Evolutionary conservation across 345 rosid species (phyloP).

Genomic region (Capsella bursapastoris): DNA sequence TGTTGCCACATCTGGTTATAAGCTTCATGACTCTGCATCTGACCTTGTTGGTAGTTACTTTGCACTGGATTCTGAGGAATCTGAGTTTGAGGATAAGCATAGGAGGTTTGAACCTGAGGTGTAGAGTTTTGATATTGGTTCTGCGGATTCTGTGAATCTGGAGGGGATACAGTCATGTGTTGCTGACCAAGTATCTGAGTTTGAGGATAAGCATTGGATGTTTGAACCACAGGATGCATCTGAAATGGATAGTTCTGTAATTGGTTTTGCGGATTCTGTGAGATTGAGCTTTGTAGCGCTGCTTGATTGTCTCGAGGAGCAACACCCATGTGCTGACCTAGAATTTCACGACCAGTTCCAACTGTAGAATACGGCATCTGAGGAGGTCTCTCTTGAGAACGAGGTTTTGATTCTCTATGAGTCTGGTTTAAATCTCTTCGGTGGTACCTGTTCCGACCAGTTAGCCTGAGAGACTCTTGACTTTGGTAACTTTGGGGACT

Average conservation of each 20-base stretch:
- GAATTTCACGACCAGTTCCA: conserved; percentile 38
- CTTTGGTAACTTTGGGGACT: conserved; percentile 48
- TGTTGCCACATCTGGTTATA: conserved; percentile 84
- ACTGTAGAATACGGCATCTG: conserved; percentile 43
- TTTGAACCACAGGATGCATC: conserved; percentile 46
- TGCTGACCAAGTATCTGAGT: conserved; percentile 40
- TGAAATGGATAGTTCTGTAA: conserved; percentile 44
- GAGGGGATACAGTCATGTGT: conserved; percentile 41
- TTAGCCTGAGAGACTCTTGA: conserved; percentile 35
- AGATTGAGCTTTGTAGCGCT: conserved; percentile 43
- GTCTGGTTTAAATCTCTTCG: conserved; percentile 46
- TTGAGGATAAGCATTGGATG: conserved; percentile 49
- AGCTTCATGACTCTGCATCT: conserved; percentile 56
- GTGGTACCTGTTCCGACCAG: conserved; percentile 48
- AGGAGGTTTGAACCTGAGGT: conserved; percentile 49
- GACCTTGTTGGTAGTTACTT: conserved; percentile 52
- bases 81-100: conserved; percentile 47
- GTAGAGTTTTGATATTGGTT: conserved; percentile 48
- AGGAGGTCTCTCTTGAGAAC: conserved; percentile 53
- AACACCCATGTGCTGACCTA: conserved; percentile 47
- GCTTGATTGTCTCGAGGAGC: conserved; percentile 37
- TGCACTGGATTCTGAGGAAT: conserved; percentile 52
- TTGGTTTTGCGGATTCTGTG: conserved; percentile 52
- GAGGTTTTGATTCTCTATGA: conserved; percentile 53
- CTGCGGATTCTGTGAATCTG: conserved; percentile 50